Percentiles rank a stretch among this genome's conserved stretches.
These are phyloP conservation scores for Ganoderma lucidum DNA, from an alignment of 1,284 basidiomycete species.

Conservation along the genomic window DNA sequence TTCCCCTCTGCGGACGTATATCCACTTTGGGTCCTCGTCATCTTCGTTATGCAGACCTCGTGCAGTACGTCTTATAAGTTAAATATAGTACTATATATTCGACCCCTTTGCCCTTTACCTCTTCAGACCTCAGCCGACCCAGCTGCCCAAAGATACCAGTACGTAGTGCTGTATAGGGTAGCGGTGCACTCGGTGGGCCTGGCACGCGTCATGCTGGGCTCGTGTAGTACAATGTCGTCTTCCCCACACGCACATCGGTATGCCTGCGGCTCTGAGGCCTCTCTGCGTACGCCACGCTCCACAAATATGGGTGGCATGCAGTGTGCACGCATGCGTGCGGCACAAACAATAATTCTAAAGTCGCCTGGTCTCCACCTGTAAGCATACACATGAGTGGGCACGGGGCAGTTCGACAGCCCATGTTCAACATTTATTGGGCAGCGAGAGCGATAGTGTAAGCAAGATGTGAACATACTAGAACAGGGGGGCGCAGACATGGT, in stretches of 20 bases:
- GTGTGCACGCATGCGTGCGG: neutral
- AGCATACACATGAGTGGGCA: neutral
- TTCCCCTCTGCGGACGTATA: neutral
- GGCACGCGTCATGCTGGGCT: neutral
- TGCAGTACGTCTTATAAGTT: constrained; percentile 15
- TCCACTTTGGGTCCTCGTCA: neutral
- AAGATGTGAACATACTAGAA: constrained; percentile 28
- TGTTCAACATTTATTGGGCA: constrained; percentile 9
- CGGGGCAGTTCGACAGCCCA: neutral
- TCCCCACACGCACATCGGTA: constrained; percentile 11
- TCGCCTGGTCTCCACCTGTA: neutral
- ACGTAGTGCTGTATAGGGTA: constrained; percentile 15
- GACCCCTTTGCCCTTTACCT: neutral
- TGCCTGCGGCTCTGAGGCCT: constrained; percentile 1
- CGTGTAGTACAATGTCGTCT: constrained; percentile 23
- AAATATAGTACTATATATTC: constrained; percentile 7
- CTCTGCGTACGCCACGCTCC: neutral
- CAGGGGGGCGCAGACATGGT: constrained; percentile 22
- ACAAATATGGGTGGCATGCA: neutral
- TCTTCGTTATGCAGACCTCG: neutral
- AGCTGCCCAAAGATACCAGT: constrained; percentile 12
- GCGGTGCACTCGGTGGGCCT: constrained; percentile 4
- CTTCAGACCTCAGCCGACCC: constrained; percentile 6
- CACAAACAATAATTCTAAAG: neutral
- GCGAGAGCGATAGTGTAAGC: constrained; percentile 24